phyloP scores from a whole-genome alignment of 1,284 basidiomycete genomes.

The Cryptococcus hybrid region DNA sequence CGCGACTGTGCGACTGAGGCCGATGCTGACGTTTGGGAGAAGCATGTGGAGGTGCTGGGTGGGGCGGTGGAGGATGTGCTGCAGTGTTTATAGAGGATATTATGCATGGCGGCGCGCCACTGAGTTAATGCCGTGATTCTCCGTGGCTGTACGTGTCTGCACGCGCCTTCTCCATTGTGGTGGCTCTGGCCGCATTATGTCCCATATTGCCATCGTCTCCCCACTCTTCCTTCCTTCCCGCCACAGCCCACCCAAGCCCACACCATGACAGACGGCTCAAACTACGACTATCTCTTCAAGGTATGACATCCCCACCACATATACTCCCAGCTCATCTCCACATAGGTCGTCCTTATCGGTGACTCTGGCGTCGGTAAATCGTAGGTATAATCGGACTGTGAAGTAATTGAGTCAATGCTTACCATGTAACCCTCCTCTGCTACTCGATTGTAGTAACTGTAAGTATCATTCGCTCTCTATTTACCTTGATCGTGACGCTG shows the following conservation, averaged over 20 bases:
- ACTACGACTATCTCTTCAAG: slow-evolving; percentile 97
- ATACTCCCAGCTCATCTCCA: background rate
- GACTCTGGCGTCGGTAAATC: slow-evolving; percentile 99
- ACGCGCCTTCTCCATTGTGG: no score
- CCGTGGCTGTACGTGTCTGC: no score
- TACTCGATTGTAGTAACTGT: slow-evolving; percentile 46
- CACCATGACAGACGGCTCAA: slow-evolving; percentile 77
- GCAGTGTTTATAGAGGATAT: slow-evolving; percentile 10
- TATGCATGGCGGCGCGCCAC: background rate
- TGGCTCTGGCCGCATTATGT: no score
- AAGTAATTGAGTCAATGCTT: background rate
- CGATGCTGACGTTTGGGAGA: slow-evolving; percentile 54
- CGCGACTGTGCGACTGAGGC: slow-evolving; percentile 52
- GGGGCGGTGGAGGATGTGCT: slow-evolving; percentile 19
- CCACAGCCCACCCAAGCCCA: slow-evolving; percentile 8
- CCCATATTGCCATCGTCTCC: background rate
- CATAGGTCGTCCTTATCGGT: slow-evolving; percentile 92
- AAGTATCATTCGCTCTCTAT: slow-evolving; percentile 18
- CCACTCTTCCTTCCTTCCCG: background rate
- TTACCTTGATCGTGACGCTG: background rate
- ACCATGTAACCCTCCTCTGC: background rate
- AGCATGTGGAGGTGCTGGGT: slow-evolving; percentile 50
- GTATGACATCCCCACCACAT: slow-evolving; percentile 51
- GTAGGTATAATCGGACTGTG: slow-evolving; percentile 40
- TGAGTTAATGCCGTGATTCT: no score